These are phyloP conservation scores for Corrigiola litoralis DNA, from an alignment of 179 eudicot genomes.

Conservation along the genomic window DNA sequence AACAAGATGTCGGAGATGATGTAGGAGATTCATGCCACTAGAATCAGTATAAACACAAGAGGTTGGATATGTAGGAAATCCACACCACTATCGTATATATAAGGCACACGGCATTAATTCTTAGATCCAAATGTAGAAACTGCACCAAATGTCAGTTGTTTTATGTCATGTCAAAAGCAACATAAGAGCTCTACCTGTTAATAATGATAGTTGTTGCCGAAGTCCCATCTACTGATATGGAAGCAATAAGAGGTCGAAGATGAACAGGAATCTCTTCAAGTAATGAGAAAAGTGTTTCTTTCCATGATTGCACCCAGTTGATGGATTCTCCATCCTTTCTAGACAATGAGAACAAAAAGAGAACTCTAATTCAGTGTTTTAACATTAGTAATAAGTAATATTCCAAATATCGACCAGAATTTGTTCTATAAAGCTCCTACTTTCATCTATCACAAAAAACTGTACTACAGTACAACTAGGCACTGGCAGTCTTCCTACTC, in stretches of 20 bases:
- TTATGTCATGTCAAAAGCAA: neutral
- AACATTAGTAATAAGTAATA: neutral
- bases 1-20: too few relatives aligned
- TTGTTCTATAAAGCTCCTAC: neutral
- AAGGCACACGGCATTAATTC: too few relatives aligned
- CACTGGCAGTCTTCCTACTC: too few relatives aligned
- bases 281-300: conserved; percentile 64
- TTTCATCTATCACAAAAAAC: too few relatives aligned
- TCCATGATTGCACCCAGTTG: conserved; percentile 90
- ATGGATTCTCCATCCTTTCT: conserved; percentile 74
- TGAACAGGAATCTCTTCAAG: conserved; percentile 63
- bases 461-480: too few relatives aligned
- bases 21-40: too few relatives aligned
- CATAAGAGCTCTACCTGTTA: conserved; percentile 47
- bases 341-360: conserved; percentile 46
- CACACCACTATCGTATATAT: too few relatives aligned
- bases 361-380: conserved; percentile 1
- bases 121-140: too few relatives aligned
- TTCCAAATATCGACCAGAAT: neutral
- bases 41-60: too few relatives aligned
- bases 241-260: conserved; percentile 55
- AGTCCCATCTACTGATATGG: conserved; percentile 89
- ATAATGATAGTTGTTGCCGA: conserved; percentile 88
- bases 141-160: too few relatives aligned
- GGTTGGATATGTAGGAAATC: too few relatives aligned